Conservation (phyloP, 306 rosid genomes). For the Urtica urens region DNA sequence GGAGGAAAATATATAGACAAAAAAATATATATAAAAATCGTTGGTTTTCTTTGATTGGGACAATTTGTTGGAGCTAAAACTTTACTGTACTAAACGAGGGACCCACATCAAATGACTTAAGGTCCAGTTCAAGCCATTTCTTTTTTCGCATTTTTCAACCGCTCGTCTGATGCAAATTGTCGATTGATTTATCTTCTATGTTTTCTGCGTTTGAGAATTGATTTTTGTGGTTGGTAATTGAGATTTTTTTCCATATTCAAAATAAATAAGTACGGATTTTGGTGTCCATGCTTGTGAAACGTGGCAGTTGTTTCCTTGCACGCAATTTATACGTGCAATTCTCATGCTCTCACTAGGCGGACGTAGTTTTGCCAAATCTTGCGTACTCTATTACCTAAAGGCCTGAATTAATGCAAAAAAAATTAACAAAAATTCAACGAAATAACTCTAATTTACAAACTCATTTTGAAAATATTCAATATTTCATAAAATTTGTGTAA, state of each 20-base stretch:
- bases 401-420: not conserved
- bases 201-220: constrained; percentile 3
- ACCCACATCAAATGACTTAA: constrained; percentile 10
- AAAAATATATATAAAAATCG: constrained; percentile 3
- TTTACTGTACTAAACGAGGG: constrained; percentile 1
- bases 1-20: constrained; percentile 47
- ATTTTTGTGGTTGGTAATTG: constrained; percentile 27
- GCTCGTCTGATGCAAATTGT: constrained; percentile 12
- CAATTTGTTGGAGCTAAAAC: not conserved
- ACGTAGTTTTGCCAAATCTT: not conserved
- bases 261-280: too few species aligned
- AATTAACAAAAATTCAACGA: too few species aligned
- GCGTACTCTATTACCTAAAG: not conserved
- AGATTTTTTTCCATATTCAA: too few species aligned
- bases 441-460: too few species aligned
- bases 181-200: constrained; percentile 39
- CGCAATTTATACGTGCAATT: constrained; percentile 26
- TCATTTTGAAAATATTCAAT: too few species aligned
- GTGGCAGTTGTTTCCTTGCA: constrained; percentile 41
- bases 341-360: constrained; percentile 26
- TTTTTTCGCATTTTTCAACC: constrained; percentile 35
- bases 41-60: constrained; percentile 4
- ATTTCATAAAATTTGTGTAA: too few species aligned
- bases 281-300: constrained; percentile 23
- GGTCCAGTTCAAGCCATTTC: constrained; percentile 16